phyloP scores from a whole-genome alignment of 108 stramenopile species.

The Discostella stelligeroides region DNA sequence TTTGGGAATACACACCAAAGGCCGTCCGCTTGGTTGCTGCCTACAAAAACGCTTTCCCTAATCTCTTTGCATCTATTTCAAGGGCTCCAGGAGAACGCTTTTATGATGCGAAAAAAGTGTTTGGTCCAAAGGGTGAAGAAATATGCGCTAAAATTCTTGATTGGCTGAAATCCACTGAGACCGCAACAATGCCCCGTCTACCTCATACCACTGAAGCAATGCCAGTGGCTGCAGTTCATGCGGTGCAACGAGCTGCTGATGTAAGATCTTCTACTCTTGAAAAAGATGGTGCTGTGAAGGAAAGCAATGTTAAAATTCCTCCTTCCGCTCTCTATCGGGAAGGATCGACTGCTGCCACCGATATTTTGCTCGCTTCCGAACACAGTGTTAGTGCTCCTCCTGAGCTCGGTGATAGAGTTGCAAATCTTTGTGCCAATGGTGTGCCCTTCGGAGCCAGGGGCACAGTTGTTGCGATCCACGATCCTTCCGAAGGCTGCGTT shows the following conservation, averaged over 20 bases:
- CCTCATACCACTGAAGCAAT: slow-evolving; percentile 91
- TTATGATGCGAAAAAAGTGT: slow-evolving; percentile 82
- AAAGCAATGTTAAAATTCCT: slow-evolving; percentile 82
- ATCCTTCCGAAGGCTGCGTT: slow-evolving; percentile 86
- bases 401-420: slow-evolving; percentile 91
- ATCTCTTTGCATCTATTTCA: slow-evolving; percentile 78
- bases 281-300: slow-evolving; percentile 78
- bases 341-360: slow-evolving; percentile 74
- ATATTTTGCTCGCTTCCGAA: slow-evolving; percentile 75
- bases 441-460: slow-evolving; percentile 97
- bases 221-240: slow-evolving; percentile 86
- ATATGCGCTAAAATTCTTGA: slow-evolving; percentile 68
- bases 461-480: slow-evolving; percentile 95
- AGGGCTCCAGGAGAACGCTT: slow-evolving; percentile 80
- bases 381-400: slow-evolving; percentile 79
- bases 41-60: slow-evolving; percentile 90
- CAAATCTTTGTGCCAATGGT: slow-evolving; percentile 88
- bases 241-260: slow-evolving; percentile 93
- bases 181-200: slow-evolving; percentile 86
- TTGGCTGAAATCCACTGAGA: slow-evolving; percentile 90
- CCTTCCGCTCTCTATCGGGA: slow-evolving; percentile 77
- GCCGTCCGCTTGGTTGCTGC: slow-evolving; percentile 90
- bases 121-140: slow-evolving; percentile 78
- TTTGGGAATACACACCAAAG: slow-evolving; percentile 94
- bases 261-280: slow-evolving; percentile 72